Evolutionary conservation across 306 rosid species (phyloP).

Genomic region (Gillenia trifoliata): DNA sequence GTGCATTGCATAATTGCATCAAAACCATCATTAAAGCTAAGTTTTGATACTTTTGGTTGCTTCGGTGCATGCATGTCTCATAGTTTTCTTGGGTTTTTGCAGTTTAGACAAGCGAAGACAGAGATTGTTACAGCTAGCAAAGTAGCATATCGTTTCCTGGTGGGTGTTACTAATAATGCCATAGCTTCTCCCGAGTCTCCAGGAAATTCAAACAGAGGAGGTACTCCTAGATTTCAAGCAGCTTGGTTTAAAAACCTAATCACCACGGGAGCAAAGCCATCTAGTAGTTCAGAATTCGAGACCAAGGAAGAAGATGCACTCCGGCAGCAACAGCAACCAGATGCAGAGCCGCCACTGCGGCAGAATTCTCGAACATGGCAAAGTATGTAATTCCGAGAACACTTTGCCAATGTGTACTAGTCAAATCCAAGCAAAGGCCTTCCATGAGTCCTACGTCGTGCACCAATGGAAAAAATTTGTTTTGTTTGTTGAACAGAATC

Average conservation of each 20-base stretch:
- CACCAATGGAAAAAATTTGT: constrained; percentile 48
- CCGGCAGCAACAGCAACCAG: constrained; percentile 30
- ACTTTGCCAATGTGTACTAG: constrained; percentile 31
- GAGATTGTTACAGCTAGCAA: constrained; percentile 91
- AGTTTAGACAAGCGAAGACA: constrained; percentile 94
- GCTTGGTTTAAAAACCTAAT: constrained; percentile 79
- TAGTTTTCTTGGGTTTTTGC: constrained; percentile 30
- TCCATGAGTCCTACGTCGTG: constrained; percentile 40
- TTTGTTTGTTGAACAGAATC: constrained; percentile 40
- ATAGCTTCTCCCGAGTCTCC: constrained; percentile 46
- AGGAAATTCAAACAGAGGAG: constrained; percentile 64
- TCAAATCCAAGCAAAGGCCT: constrained; percentile 22
- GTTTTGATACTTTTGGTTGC: background rate
- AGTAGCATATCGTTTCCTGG: constrained; percentile 84
- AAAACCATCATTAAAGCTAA: too few species aligned
- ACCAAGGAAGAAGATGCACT: constrained; percentile 40
- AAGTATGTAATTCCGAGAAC: constrained; percentile 27
- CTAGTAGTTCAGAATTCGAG: constrained; percentile 68
- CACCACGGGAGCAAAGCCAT: constrained; percentile 82
- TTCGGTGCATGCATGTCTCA: background rate
- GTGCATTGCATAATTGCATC: too few species aligned
- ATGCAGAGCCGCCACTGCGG: constrained; percentile 27
- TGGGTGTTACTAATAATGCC: constrained; percentile 67
- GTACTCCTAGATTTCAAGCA: constrained; percentile 66
- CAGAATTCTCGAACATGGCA: constrained; percentile 31